phyloP scores from a whole-genome alignment of 768 basidiomycete genomes.

The Mycena polygramma region DNA sequence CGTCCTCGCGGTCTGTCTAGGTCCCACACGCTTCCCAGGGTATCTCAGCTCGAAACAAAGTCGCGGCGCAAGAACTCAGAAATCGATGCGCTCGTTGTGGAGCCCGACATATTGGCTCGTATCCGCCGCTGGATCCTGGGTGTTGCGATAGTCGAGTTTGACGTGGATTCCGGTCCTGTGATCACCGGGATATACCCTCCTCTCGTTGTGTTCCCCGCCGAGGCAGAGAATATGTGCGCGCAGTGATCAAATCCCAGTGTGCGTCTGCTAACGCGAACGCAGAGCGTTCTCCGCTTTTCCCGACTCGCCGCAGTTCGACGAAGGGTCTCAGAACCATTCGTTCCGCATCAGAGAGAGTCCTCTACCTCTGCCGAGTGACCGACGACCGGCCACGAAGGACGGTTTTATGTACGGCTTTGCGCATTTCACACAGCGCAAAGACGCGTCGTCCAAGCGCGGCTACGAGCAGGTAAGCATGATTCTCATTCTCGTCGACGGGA shows the following conservation, averaged over 20 bases:
- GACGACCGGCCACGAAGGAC: conserved; percentile 60
- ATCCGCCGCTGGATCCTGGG: conserved; percentile 78
- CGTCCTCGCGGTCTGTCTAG: conserved; percentile 48
- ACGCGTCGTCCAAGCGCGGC: conserved; percentile 77
- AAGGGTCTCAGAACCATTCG: conserved; percentile 87
- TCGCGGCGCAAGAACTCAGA: conserved; percentile 50
- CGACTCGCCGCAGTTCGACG: conserved; percentile 87
- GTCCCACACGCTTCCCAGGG: conserved; percentile 61
- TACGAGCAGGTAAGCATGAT: conserved; percentile 74
- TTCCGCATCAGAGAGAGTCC: conserved; percentile 81
- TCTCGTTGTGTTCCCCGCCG: conserved; percentile 70
- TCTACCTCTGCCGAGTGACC: conserved; percentile 40
- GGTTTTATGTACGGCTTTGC: conserved; percentile 85
- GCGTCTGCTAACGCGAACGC: conserved; percentile 9
- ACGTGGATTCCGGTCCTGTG: conserved; percentile 88
- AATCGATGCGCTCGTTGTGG: conserved; percentile 59
- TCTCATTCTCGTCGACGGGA: neutral
- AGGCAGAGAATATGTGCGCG: conserved; percentile 89
- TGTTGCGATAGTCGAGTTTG: conserved; percentile 86
- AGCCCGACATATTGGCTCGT: conserved; percentile 58
- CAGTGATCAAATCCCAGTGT: conserved; percentile 8
- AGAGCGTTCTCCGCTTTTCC: conserved; percentile 96
- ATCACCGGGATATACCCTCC: conserved; percentile 79
- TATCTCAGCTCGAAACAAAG: conserved; percentile 49
- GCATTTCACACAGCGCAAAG: conserved; percentile 79